Base-by-base conservation (phyloP, 1,139 yeast species). In the Meyerozyma carpophila region DNA sequence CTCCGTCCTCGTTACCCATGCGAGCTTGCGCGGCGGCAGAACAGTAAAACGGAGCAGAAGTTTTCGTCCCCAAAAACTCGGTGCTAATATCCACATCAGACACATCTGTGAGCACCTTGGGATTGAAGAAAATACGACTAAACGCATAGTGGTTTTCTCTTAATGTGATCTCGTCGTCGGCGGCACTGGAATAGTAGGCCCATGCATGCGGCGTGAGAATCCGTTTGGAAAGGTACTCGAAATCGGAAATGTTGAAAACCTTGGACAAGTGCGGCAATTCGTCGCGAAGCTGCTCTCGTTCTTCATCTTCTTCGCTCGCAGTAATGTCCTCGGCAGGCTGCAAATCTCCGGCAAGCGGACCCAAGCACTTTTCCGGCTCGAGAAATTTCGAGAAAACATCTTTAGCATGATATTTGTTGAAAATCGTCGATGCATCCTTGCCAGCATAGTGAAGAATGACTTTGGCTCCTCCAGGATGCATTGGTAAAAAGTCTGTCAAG, bases 1-100 rank as follows among this genome's bases (percentile, higher is more conserved):
- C 95, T 45, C 95, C 96, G 37, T 81, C 84, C 0, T 76, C 75
- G 57, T 87, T 90, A 2, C 95, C 95, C 54, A 87, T 70, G 54
- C 78, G 80, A 24, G 91, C 93, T 54, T 84, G 71, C 0, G 95
- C 96, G 3, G 95, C 85, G 0, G 95, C 95, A 29, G 84, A 70
- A 32, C 82, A 78, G 57, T 85, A 88, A 54, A 87, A 79, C 9
- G 96, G 96, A 14, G 63, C 66, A n/a, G n/a, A n/a, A 2, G 36
- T 7, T 18, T 32, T 18, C 5, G 6, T 10, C 6, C 36, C 36
- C n/a, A 32, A 16, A 32, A 32, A 32, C 2, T 28, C 32, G 8
- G 32, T 28, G 18, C 29, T 32, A 4, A 32, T 32, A 3, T 49
- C 50, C 25, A 49, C 47, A 32, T 38, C 42, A 7, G 31, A 18